Conservation (phyloP, 352 stramenopile genomes). For the Globisporangium orthogonon region DNA sequence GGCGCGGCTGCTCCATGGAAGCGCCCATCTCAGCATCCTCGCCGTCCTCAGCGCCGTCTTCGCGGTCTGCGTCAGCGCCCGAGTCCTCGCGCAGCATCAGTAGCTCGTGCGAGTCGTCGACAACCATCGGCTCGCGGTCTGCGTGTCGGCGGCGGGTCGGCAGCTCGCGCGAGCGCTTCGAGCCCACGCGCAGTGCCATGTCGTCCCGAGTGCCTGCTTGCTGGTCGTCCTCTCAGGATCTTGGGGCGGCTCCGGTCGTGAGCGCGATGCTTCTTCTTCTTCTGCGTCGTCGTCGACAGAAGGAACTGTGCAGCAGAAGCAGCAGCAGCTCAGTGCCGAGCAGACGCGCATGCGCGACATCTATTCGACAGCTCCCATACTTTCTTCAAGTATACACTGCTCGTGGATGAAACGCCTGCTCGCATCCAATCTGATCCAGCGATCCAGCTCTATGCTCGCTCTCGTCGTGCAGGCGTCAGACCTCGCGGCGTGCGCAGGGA, state of each 20-base stretch:
- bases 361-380: background rate
- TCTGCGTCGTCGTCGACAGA: background rate
- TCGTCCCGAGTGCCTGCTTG: too few species aligned
- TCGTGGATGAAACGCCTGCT: constrained; percentile 5
- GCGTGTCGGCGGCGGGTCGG: background rate
- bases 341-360: too few species aligned
- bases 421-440: background rate
- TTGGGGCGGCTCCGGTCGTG: too few species aligned
- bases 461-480: constrained; percentile 26
- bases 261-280: too few species aligned
- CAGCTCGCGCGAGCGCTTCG: constrained; percentile 15
- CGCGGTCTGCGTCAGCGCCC: constrained; percentile 11
- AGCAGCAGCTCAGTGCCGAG: background rate
- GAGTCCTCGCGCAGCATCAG: constrained; percentile 5
- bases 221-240: too few species aligned
- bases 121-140: constrained; percentile 8
- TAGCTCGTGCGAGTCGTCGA: constrained; percentile 6
- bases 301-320: background rate
- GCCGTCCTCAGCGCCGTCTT: constrained; percentile 9
- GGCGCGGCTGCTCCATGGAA: constrained; percentile 15
- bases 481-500: background rate
- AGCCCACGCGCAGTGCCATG: constrained; percentile 12
- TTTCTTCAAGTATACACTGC: background rate
- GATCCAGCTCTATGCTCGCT: constrained; percentile 6
- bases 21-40: constrained; percentile 5